Conservation (phyloP, 768 basidiomycete species). For the Lactifluus pinguis region DNA sequence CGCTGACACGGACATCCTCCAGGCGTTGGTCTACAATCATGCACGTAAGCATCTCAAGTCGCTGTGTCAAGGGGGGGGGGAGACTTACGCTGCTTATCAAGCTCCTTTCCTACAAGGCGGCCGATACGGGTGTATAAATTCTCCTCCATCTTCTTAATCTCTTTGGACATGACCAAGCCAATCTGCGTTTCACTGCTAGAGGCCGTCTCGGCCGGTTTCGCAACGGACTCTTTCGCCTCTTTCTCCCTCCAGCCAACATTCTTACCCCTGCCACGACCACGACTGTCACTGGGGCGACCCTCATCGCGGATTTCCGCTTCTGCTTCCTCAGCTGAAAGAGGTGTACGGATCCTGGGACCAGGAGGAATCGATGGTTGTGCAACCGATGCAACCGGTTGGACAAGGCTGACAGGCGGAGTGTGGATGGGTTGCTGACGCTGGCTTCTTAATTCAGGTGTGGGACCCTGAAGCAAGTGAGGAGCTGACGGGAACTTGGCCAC, state of each 20-base stretch:
- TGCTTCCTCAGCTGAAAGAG: slow-evolving; percentile 59
- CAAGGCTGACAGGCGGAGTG: slow-evolving; percentile 11
- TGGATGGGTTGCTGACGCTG: slow-evolving; percentile 19
- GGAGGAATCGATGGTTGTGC: slow-evolving; percentile 23
- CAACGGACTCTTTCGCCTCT: slow-evolving; percentile 38
- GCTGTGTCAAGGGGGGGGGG: slow-evolving; percentile 12
- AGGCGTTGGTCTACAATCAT: slow-evolving; percentile 62
- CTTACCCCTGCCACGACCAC: slow-evolving; percentile 46
- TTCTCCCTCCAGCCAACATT: slow-evolving; percentile 56
- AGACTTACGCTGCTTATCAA: slow-evolving; percentile 80
- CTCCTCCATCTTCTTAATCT: slow-evolving; percentile 79
- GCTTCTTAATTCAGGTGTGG: slow-evolving; percentile 22
- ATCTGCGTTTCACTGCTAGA: slow-evolving; percentile 41
- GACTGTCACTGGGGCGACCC: slow-evolving; percentile 38
- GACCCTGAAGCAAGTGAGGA: slow-evolving; percentile 16
- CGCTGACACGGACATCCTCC: slow-evolving; percentile 70
- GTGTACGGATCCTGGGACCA: slow-evolving; percentile 43
- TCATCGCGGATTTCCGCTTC: slow-evolving; percentile 64
- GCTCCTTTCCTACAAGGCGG: slow-evolving; percentile 74
- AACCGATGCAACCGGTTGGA: slow-evolving; percentile 18
- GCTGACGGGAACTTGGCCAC: slow-evolving; percentile 55
- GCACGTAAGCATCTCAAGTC: slow-evolving; percentile 4
- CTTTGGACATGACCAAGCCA: slow-evolving; percentile 53
- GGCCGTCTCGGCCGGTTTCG: slow-evolving; percentile 27
- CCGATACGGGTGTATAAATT: slow-evolving; percentile 67